Percentiles rank a stretch among this genome's conserved stretches.
Evolutionary conservation across 139 green algal species (phyloP).

Genomic region (Coelastrella sp.): DNA sequence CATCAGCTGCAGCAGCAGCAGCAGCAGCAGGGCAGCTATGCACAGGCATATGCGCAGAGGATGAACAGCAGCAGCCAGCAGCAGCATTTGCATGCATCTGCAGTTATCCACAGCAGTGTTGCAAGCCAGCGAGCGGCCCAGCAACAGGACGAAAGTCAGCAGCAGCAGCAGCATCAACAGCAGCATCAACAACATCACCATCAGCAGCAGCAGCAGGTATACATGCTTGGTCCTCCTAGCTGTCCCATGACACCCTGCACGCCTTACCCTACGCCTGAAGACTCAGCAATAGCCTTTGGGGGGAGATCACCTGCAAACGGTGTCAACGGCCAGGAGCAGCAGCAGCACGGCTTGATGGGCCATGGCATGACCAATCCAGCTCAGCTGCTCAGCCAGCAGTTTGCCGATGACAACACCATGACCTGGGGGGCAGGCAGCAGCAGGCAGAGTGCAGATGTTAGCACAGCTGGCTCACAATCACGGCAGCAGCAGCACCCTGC

Average conservation of each 20-base stretch:
- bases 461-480: background rate
- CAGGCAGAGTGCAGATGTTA: background rate
- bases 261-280: constrained; percentile 33
- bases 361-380: background rate
- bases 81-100: background rate
- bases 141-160: background rate
- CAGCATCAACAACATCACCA: background rate
- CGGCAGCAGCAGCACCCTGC: background rate
- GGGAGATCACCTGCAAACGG: constrained; percentile 25
- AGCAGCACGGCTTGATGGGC: background rate
- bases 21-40: background rate
- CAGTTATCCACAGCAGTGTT: background rate
- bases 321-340: background rate
- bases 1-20: constrained; percentile 5
- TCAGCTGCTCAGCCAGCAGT: background rate
- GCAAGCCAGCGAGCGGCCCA: constrained; percentile 2
- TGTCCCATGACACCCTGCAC: constrained; percentile 30
- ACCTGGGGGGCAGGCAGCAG: background rate
- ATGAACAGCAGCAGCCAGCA: background rate
- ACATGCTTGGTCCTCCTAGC: background rate
- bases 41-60: background rate
- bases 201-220: background rate
- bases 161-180: constrained; percentile 3
- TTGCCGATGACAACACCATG: background rate
- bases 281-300: constrained; percentile 30